Base-by-base conservation (phyloP, 352 stramenopile genomes). In the Phytophthora vignae region DNA sequence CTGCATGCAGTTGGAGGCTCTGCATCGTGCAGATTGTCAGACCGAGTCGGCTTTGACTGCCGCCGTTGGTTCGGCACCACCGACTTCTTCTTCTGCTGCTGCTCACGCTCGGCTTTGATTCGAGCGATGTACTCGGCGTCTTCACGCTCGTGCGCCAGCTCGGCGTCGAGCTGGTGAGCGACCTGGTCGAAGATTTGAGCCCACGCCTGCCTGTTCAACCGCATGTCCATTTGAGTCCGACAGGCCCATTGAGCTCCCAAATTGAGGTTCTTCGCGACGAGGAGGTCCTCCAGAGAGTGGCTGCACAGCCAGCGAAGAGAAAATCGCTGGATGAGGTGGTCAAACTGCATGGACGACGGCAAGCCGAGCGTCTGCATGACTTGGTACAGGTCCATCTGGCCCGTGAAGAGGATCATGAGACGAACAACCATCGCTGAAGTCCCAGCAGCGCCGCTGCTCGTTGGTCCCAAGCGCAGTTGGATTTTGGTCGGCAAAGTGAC, bases 391-490 rank as follows among this genome's bases (percentile, higher is more conserved):
- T 91, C 83, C 71, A 91, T 77, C 25, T 71, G 67, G 1, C 85
- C 79, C 3, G 77, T 85, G 49, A 93, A 92, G 10, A 94, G 61
- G 2, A 94, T 44, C n/a, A 92, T 83, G 9, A 94, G 46, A 11
- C 86, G 86, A 71, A 92, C 74, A n/a, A 92, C 72, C 1, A 57
- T 40, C 2, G 82, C 70, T 8, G 56, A 70, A 0, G 74, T 56
- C 15, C 66, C 61, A 44, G 59, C 15, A 62, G 58, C 63, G 2
- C 25, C 49, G 22, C 60, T 60, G 3, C 68, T 71, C 27, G 58
- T 42, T 42, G 67, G 64, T 1, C 77, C 73, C 15, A 76, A 70
- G 1, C 81, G 83, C 15, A 88, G 60, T 56, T 90, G 85, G 5
- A 77, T 57, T 62, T 90, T 90, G 40, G 80, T 74, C 2, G 83